phyloP scores from a whole-genome alignment of 768 basidiomycete species.

The Leccinellum albellum region DNA sequence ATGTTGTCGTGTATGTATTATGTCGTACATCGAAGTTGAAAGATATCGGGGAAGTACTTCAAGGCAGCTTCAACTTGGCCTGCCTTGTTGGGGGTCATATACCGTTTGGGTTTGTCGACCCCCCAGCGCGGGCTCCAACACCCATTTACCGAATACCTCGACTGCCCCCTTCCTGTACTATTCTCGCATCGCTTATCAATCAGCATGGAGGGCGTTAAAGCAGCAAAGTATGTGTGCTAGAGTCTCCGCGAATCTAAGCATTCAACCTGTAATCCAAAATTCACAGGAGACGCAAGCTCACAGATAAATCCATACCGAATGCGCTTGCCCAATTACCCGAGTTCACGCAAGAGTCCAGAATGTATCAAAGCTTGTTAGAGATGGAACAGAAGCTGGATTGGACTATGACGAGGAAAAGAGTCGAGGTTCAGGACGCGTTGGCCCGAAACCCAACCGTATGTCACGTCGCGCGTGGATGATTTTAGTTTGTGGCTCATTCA shows the following conservation, averaged over 20 bases:
- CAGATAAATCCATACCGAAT: conserved; percentile 76
- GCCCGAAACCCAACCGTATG: conserved; percentile 60
- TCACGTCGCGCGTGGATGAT: background rate
- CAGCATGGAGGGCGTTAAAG: conserved; percentile 30
- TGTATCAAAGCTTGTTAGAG: conserved; percentile 82
- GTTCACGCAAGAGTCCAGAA: conserved; percentile 75
- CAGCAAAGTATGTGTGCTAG: conserved; percentile 29
- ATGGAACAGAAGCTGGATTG: conserved; percentile 93
- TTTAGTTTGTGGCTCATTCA: conserved; percentile 1
- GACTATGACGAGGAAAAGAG: conserved; percentile 88
- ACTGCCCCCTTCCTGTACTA: background rate
- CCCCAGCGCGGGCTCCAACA: background rate
- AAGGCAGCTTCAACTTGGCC: too few species aligned
- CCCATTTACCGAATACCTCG: background rate
- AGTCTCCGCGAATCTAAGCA: background rate
- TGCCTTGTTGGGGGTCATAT: too few species aligned
- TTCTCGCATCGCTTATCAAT: background rate
- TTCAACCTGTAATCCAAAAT: background rate
- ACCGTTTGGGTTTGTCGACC: conserved; percentile 7
- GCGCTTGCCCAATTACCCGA: conserved; percentile 68
- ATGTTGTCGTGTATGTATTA: background rate
- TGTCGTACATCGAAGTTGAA: background rate
- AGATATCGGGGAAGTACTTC: background rate
- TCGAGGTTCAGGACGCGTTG: conserved; percentile 89
- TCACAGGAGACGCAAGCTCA: conserved; percentile 69